Conservation (phyloP, 164 flowering plant species). For the Litsea cubeba region DNA sequence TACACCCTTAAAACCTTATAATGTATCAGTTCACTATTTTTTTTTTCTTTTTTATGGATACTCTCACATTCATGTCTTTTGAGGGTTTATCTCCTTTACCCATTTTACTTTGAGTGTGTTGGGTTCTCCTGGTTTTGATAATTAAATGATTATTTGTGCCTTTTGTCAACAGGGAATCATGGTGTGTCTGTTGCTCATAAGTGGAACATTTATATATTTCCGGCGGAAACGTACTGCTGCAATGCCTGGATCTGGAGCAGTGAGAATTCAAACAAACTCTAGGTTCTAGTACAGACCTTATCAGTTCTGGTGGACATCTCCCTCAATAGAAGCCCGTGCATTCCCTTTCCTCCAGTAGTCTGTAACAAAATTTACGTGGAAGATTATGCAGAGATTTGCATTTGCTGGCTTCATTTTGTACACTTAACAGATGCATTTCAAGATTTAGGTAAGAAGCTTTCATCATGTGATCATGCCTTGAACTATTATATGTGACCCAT, state of each 20-base stretch:
- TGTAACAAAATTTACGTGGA: not conserved
- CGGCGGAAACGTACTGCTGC: not conserved
- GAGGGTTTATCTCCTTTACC: no score
- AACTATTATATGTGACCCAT: not conserved
- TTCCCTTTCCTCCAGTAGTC: not conserved
- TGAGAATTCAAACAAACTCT: constrained; percentile 2
- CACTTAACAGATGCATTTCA: not conserved
- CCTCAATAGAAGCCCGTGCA: not conserved
- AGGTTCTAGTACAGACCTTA: not conserved
- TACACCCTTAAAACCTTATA: not conserved
- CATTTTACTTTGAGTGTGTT: no score
- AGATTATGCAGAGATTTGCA: not conserved
- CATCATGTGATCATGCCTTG: not conserved
- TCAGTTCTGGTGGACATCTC: not conserved
- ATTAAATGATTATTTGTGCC: not conserved
- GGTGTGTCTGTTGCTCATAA: not conserved
- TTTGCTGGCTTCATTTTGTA: not conserved
- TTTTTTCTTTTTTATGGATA: not conserved
- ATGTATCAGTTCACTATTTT: not conserved
- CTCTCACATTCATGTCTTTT: not conserved
- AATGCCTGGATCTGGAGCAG: constrained; percentile 1
- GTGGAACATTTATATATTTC: not conserved
- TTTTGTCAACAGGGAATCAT: constrained; percentile 5
- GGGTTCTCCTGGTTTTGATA: not conserved
- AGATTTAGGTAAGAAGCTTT: not conserved